Evolutionary conservation across 805 yeast species (phyloP).

Genomic region (Monosporozyma solicola): DNA sequence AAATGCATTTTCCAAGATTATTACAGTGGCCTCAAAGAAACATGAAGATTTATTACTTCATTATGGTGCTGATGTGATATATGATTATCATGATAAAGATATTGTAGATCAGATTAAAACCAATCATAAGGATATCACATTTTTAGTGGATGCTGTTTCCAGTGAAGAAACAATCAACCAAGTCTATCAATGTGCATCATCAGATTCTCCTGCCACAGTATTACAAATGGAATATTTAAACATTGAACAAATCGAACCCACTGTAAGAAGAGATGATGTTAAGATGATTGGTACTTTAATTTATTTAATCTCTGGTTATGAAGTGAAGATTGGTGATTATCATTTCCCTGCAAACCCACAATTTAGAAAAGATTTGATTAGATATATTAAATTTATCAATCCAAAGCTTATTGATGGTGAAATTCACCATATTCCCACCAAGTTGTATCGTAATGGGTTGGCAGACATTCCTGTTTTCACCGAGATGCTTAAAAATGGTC

Average conservation of each 20-base stretch:
- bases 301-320: constrained; percentile 32
- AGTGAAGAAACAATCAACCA: constrained; percentile 24
- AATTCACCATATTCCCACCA: constrained; percentile 28
- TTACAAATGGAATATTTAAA: constrained; percentile 28
- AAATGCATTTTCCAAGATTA: constrained; percentile 34
- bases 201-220: constrained; percentile 26
- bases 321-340: constrained; percentile 24
- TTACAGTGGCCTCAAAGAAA: constrained; percentile 42
- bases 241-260: constrained; percentile 20
- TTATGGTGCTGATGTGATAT: constrained; percentile 42
- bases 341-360: constrained; percentile 19
- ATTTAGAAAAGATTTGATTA: constrained; percentile 17
- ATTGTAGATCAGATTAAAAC: constrained; percentile 35
- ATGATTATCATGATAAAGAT: constrained; percentile 41
- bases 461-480: constrained; percentile 20
- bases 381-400: constrained; percentile 23
- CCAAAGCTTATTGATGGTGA: constrained; percentile 17
- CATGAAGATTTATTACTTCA: constrained; percentile 33
- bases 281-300: constrained; percentile 29
- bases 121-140: constrained; percentile 24
- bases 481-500: constrained; percentile 20
- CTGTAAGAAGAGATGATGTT: constrained; percentile 28
- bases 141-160: constrained; percentile 30
- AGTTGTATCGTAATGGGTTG: constrained; percentile 25
- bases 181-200: constrained; percentile 30